phyloP scores from a whole-genome alignment of 1,284 basidiomycete genomes.

The Melampsora abietis-canadensis region DNA sequence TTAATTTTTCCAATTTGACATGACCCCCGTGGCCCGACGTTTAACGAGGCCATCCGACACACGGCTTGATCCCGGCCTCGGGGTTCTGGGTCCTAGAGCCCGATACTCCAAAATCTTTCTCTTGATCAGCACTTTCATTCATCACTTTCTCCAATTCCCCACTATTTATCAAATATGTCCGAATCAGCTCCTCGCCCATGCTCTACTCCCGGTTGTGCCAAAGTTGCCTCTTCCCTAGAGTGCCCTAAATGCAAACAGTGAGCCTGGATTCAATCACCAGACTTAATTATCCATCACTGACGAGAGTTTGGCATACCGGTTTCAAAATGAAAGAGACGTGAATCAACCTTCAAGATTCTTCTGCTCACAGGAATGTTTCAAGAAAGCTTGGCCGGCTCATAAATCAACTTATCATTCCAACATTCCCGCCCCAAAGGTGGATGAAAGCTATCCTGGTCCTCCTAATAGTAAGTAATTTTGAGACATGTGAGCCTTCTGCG shows the following conservation, averaged over 20 bases:
- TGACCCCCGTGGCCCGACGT: too few relatives aligned
- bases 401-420: conserved; percentile 25
- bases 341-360: conserved; percentile 27
- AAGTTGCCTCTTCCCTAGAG: conserved; percentile 30
- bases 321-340: conserved; percentile 19
- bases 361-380: conserved; percentile 40
- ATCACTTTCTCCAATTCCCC: not conserved
- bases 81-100: too few relatives aligned
- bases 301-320: not conserved
- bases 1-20: too few relatives aligned
- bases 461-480: conserved; percentile 6
- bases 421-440: conserved; percentile 24
- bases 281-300: not conserved
- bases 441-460: conserved; percentile 15
- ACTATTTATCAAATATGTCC: not conserved
- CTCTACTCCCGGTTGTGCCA: conserved; percentile 29
- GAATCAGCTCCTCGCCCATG: conserved; percentile 19
- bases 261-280: not conserved
- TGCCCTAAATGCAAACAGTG: conserved; percentile 43
- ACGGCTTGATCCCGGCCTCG: too few relatives aligned
- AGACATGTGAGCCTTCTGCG: not conserved
- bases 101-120: too few relatives aligned
- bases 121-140: too few relatives aligned
- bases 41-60: too few relatives aligned
- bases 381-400: conserved; percentile 34